Base-by-base conservation (phyloP, 2,329 filamentous ascomycete species). In the Sporothrix pseudoabietina region DNA sequence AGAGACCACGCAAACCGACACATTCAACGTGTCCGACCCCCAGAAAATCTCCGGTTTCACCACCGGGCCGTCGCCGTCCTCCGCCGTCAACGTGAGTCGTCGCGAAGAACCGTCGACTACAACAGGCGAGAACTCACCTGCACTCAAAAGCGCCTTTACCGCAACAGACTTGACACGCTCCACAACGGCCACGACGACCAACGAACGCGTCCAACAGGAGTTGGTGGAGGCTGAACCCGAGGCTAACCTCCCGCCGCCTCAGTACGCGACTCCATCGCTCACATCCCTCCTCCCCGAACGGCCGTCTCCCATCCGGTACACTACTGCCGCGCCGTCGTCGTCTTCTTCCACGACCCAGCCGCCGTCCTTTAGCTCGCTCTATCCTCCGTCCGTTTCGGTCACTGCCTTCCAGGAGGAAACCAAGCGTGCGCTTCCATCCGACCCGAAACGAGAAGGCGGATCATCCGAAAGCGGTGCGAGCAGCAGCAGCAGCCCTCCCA, bases 341-440 rank as follows among this genome's bases (percentile, higher is more conserved):
- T 61, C 72, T 19, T 32, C 72, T 1, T 61, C 70, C 19, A 41
- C 55, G 19, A n/a, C 55, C 9, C 71, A 49, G 81, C 87, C 87
- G 72, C 88, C 88, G 75, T 85, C 88, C 44, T 90, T 90, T 78
- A 89, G 87, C 73, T 89, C 87, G 74, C 85, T 90, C 81, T 89
- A 87, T 80, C 44, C 26, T 8, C 82, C 83, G 75, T 39, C 75
- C 76, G 14, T 71, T 1, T 44, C 82, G 74, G 83, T 85, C 72
- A 8, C 79, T 72, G 82, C 81, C 54, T 84, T 86, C 73, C 83
- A 84, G 78, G 85, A 89, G 77, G 93, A 97, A 80, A 95, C 93
- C 79, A 97, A 97, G 83, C 90, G 91, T 78, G 92, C 91, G 70
- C 90, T 97, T 79, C 91, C 93, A n/a, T 87, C 85, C 78, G 94